A percentile compares a stretch with the other conserved stretches of the same genome.
Evolutionary conservation across 1,284 basidiomycete species (phyloP).

Genomic region (Marasmius tenuissimus): DNA sequence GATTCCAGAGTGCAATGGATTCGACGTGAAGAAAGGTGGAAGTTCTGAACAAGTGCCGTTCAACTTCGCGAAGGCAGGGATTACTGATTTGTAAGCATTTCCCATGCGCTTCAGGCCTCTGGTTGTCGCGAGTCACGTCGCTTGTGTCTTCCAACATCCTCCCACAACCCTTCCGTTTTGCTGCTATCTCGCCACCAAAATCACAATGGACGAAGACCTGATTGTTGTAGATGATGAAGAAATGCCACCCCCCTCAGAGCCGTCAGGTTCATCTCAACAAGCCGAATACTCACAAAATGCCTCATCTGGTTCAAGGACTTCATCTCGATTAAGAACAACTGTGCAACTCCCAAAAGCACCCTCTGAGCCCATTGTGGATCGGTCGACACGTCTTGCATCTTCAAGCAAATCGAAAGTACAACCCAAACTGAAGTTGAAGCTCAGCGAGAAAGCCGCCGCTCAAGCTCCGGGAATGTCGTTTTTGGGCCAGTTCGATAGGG

Average conservation of each 20-base stretch:
- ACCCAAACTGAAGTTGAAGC: slow-evolving; percentile 81
- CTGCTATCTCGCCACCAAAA: no score
- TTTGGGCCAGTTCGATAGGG: slow-evolving; percentile 87
- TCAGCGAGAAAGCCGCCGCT: slow-evolving; percentile 77
- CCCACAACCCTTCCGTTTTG: no score
- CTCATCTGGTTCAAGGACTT: slow-evolving; percentile 18
- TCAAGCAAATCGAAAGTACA: slow-evolving; percentile 44
- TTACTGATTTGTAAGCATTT: no score
- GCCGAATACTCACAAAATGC: neutral
- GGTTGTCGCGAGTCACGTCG: neutral
- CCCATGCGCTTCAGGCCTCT: no score
- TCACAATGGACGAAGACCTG: slow-evolving; percentile 10
- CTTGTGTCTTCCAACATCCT: neutral
- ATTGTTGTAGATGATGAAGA: slow-evolving; percentile 12
- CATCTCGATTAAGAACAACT: slow-evolving; percentile 39
- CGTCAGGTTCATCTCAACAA: neutral
- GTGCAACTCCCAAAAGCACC: slow-evolving; percentile 15
- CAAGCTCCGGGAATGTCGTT: slow-evolving; percentile 81
- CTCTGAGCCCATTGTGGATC: slow-evolving; percentile 35
- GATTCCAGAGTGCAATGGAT: no score
- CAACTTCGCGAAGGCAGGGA: no score
- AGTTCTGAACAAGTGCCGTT: no score
- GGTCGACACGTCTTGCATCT: slow-evolving; percentile 45
- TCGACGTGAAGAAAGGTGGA: no score
- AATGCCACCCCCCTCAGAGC: neutral